Evolutionary conservation across 441 rosid species (phyloP).

Genomic region (Jatropha multifida): DNA sequence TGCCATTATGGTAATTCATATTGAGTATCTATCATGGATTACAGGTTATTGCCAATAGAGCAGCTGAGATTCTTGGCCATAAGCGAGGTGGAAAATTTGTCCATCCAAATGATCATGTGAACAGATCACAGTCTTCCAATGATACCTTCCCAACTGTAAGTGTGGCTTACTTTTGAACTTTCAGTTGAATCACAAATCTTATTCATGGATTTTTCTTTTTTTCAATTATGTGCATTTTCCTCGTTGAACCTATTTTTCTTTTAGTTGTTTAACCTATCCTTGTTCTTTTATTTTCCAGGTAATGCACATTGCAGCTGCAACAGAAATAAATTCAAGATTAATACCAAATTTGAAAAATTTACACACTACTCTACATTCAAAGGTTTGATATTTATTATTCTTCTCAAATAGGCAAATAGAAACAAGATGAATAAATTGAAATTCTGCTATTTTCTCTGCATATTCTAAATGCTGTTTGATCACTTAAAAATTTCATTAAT

Average conservation of each 20-base stretch:
- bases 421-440: constrained; percentile 1
- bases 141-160: constrained; percentile 96
- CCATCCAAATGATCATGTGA: constrained; percentile 98
- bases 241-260: neutral
- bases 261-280: neutral
- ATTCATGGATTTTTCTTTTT: neutral
- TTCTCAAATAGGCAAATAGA: constrained; percentile 1
- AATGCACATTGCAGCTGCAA: constrained; percentile 96
- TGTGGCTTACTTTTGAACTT: constrained; percentile 15
- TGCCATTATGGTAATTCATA: neutral
- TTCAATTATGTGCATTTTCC: neutral
- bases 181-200: neutral
- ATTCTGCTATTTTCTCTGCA: constrained; percentile 1
- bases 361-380: constrained; percentile 61
- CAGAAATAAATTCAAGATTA: constrained; percentile 78
- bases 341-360: constrained; percentile 69
- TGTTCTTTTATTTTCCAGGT: constrained; percentile 45
- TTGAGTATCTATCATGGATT: constrained; percentile 7
- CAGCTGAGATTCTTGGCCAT: constrained; percentile 92
- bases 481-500: neutral
- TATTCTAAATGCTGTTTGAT: neutral
- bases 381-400: constrained; percentile 47
- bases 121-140: constrained; percentile 90
- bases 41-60: constrained; percentile 97
- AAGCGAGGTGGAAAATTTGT: constrained; percentile 84